Evolutionary conservation across 306 rosid genomes (phyloP).

Genomic region (Dicorynia guianensis): DNA sequence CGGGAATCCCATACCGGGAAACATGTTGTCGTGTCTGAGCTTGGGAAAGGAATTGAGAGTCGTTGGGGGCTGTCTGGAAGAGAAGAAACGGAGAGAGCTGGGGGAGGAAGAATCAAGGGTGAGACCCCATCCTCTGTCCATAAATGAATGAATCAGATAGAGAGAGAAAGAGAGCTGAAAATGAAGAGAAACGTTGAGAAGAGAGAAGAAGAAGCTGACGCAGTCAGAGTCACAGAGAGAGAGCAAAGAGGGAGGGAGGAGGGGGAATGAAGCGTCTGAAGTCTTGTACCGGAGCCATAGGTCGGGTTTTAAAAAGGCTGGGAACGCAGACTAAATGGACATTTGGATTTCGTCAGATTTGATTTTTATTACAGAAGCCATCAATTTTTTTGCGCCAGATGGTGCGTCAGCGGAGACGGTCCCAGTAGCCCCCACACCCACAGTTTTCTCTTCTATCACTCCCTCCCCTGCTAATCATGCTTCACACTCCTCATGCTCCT

Average conservation of each 20-base stretch:
- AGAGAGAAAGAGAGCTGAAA: neutral
- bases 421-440: constrained; percentile 32
- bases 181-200: constrained; percentile 6
- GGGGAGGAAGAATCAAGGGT: constrained; percentile 52
- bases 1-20: constrained; percentile 50
- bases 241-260: neutral
- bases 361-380: neutral
- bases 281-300: constrained; percentile 62
- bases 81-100: constrained; percentile 40
- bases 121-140: constrained; percentile 74
- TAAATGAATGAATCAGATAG: constrained; percentile 13
- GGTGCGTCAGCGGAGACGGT: constrained; percentile 74
- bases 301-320: constrained; percentile 72
- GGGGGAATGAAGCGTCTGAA: constrained; percentile 54
- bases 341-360: constrained; percentile 42
- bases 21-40: constrained; percentile 42
- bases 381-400: constrained; percentile 63
- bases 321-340: constrained; percentile 58
- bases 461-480: too few relatives aligned
- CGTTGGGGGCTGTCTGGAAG: constrained; percentile 36
- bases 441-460: neutral
- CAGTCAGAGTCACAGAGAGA: neutral
- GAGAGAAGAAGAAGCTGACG: constrained; percentile 2
- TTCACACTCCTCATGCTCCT: too few relatives aligned
- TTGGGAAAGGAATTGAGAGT: neutral